Evolutionary conservation across 352 stramenopile species (phyloP).

Genomic region (Phytopythium kandeliae): DNA sequence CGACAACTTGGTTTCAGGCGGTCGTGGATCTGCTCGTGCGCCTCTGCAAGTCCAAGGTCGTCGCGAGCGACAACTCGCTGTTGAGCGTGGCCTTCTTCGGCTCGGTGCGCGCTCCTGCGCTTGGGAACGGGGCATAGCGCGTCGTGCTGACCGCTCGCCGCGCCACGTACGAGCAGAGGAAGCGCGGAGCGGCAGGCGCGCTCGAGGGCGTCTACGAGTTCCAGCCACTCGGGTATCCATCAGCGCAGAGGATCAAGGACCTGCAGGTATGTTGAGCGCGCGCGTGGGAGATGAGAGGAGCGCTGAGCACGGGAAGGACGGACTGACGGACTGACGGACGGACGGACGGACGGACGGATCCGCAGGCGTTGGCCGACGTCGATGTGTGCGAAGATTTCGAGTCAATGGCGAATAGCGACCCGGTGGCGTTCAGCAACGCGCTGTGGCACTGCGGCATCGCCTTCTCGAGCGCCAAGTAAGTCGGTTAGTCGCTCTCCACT

Average conservation of each 20-base stretch:
- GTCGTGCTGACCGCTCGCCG: too few relatives aligned
- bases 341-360: too few relatives aligned
- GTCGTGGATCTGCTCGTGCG: conserved; percentile 62
- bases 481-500: too few relatives aligned
- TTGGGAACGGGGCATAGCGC: too few relatives aligned
- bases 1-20: conserved; percentile 66
- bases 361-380: conserved; percentile 35
- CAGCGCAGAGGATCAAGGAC: conserved; percentile 68
- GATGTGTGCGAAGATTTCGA: conserved; percentile 39
- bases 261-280: conserved; percentile 24
- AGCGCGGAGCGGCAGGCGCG: conserved; percentile 43
- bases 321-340: too few relatives aligned
- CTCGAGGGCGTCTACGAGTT: conserved; percentile 76
- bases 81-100: conserved; percentile 76
- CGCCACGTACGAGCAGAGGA: conserved; percentile 34
- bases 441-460: conserved; percentile 79
- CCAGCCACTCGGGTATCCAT: conserved; percentile 66
- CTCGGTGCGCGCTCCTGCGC: conserved; percentile 24
- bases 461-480: conserved; percentile 76
- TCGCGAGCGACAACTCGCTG: conserved; percentile 76
- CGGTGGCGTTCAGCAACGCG: conserved; percentile 72
- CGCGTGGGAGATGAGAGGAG: too few relatives aligned
- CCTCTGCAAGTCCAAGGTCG: conserved; percentile 71
- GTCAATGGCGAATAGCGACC: conserved; percentile 55
- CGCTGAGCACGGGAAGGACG: too few relatives aligned